These are phyloP conservation scores for Boletus bicolor DNA, from an alignment of 768 basidiomycete species.

Conservation along the genomic window DNA sequence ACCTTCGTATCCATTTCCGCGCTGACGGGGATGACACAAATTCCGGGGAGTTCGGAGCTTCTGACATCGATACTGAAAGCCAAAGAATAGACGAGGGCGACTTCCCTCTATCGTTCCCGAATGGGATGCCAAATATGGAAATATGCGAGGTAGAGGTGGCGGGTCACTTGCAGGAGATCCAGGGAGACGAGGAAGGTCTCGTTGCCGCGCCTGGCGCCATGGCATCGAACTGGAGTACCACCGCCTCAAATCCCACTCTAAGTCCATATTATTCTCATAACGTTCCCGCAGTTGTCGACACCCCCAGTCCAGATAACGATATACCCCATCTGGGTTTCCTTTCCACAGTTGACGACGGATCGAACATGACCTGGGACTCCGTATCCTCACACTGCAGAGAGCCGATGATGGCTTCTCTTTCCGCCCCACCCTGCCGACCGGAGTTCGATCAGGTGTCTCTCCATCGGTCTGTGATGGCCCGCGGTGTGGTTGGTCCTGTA, in stretches of 20 bases:
- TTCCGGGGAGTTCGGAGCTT: slow-evolving; percentile 26
- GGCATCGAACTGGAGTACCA: slow-evolving; percentile 12
- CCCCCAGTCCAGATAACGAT: slow-evolving; percentile 18
- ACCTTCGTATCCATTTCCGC: slow-evolving; percentile 69
- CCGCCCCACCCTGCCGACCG: slow-evolving; percentile 68
- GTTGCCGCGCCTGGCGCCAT: slow-evolving; percentile 33
- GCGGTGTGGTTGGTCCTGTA: slow-evolving; percentile 52
- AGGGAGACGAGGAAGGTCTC: slow-evolving; percentile 57
- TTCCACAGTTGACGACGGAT: slow-evolving; percentile 20
- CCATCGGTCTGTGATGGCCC: slow-evolving; percentile 22
- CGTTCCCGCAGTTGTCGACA: slow-evolving; percentile 14
- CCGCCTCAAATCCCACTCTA: slow-evolving; percentile 17
- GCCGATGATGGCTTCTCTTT: slow-evolving; percentile 42
- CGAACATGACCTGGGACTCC: slow-evolving; percentile 29
- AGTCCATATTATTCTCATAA: slow-evolving; percentile 24
- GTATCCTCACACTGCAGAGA: slow-evolving; percentile 36
- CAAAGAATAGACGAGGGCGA: slow-evolving; percentile 36
- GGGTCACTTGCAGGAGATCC: slow-evolving; percentile 52
- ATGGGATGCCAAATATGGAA: slow-evolving; percentile 42
- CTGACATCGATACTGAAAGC: slow-evolving; percentile 32
- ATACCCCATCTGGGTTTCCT: slow-evolving; percentile 21
- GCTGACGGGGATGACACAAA: slow-evolving; percentile 29
- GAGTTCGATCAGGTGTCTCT: slow-evolving; percentile 51
- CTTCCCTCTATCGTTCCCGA: slow-evolving; percentile 26
- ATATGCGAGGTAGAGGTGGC: slow-evolving; percentile 62